phyloP scores from a whole-genome alignment of 441 rosid genomes.

The Populus hybrid region DNA sequence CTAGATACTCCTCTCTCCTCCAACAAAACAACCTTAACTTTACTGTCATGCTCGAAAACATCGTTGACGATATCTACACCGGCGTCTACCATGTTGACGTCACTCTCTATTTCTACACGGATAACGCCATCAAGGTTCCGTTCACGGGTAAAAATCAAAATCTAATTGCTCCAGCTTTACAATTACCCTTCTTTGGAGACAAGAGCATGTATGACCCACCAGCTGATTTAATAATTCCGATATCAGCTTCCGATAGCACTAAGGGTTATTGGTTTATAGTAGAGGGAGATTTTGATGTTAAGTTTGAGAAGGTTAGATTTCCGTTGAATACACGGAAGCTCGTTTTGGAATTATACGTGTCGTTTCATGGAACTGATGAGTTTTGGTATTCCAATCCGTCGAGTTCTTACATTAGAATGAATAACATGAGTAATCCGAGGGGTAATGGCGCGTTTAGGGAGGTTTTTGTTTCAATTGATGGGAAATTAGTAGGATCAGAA shows the following conservation, averaged over 20 bases:
- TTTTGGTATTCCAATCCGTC: slow-evolving; percentile 94
- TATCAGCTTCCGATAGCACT: slow-evolving; percentile 29
- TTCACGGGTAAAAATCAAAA: not conserved
- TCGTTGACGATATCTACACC: slow-evolving; percentile 63
- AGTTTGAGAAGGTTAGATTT: slow-evolving; percentile 38
- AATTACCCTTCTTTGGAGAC: not conserved
- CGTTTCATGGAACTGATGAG: slow-evolving; percentile 84
- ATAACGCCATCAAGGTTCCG: slow-evolving; percentile 23
- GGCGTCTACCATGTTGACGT: slow-evolving; percentile 68
- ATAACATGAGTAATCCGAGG: slow-evolving; percentile 51
- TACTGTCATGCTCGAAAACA: slow-evolving; percentile 82
- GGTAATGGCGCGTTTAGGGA: slow-evolving; percentile 77
- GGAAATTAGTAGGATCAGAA: slow-evolving; percentile 60
- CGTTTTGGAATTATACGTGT: slow-evolving; percentile 64
- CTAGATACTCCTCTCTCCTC: slow-evolving; percentile 61
- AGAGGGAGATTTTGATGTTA: slow-evolving; percentile 42
- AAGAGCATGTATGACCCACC: slow-evolving; percentile 36
- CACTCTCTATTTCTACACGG: slow-evolving; percentile 49
- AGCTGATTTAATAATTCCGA: slow-evolving; percentile 62
- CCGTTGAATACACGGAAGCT: slow-evolving; percentile 53
- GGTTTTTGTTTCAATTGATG: slow-evolving; percentile 61
- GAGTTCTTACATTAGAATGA: slow-evolving; percentile 47
- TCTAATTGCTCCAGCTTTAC: not conserved
- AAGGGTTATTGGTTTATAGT: slow-evolving; percentile 66
- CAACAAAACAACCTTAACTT: slow-evolving; percentile 32